Percentiles rank a stretch among this genome's conserved stretches.
Evolutionary conservation across 2,329 filamentous ascomycete species (phyloP).

Genomic region (Pseudogymnoascus sp.): DNA sequence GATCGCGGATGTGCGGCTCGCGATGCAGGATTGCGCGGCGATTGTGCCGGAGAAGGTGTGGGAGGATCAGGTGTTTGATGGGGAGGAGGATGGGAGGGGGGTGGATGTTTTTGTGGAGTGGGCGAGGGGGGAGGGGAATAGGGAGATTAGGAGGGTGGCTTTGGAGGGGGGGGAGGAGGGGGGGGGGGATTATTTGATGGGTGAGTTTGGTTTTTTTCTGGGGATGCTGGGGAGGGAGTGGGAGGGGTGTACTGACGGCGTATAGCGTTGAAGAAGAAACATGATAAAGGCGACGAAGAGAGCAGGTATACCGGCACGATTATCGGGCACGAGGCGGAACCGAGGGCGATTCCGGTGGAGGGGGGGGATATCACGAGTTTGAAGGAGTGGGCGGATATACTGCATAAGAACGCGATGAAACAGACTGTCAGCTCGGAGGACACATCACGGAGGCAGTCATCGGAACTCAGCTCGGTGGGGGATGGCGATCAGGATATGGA

Average conservation of each 20-base stretch:
- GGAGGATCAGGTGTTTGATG: constrained; percentile 56
- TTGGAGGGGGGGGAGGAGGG: constrained; percentile 57
- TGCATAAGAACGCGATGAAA: constrained; percentile 20
- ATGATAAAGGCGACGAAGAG: constrained; percentile 74
- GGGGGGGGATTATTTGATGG: constrained; percentile 61
- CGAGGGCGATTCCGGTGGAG: constrained; percentile 66
- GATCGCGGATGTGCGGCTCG: constrained; percentile 74
- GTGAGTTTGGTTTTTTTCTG: no score
- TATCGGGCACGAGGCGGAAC: constrained; percentile 64
- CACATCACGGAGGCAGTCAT: constrained; percentile 24
- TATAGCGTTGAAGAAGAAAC: constrained; percentile 68
- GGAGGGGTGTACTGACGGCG: not conserved
- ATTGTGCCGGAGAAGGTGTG: constrained; percentile 59
- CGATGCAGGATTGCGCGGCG: constrained; percentile 71
- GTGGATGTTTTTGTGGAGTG: constrained; percentile 71
- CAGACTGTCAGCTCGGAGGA: constrained; percentile 10
- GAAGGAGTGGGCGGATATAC: constrained; percentile 51
- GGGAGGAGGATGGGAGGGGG: constrained; percentile 68
- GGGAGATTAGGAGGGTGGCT: constrained; percentile 73
- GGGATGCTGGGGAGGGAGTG: no score
- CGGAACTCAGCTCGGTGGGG: constrained; percentile 26
- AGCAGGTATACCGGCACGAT: constrained; percentile 78
- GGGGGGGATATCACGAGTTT: constrained; percentile 63
- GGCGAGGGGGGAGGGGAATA: constrained; percentile 65
- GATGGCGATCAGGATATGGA: constrained; percentile 26